Evolutionary conservation across 2,329 filamentous ascomycete species (phyloP), one percentile per base, ranked within the genome.

Genomic region (Colletotrichum sp.): DNA sequence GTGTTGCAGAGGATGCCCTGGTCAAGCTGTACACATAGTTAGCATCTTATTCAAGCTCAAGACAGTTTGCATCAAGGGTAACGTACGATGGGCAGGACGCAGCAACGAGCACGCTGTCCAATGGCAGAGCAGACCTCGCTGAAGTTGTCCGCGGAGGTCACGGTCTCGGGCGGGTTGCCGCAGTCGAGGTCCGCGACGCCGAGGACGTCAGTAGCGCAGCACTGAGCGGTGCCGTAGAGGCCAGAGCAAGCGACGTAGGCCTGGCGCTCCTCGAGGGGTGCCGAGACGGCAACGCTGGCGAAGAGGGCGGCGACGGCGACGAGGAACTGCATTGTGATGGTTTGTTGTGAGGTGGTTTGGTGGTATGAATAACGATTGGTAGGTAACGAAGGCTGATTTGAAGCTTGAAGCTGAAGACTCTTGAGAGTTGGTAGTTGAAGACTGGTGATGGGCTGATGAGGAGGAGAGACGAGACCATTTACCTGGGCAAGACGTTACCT

Each of bases 131-230:
- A 91, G 78, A 87, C 82, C 27, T 83, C 82, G 75, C 85, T 82
- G 82, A 92, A 90, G 74, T 85, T 80, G 27, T 84, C 82, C 68
- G 85, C 84, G 77, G 81, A 80, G 49, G 80, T 79, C 16, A 89
- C 88, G 6, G 81, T 79, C 1, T 71, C 34, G 11, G 81, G 11
- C 25, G 90, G 90, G 74, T 84, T 81, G 22, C 80, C 83, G 82
- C 92, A 93, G 85, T 93, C 85, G 29, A 92, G 85, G 81, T 91
- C 85, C 5, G 88, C 90, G 74, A 92, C 77, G 75, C 90, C 88
- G 52, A 93, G 88, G 39, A 93, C 87, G 78, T 93, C 90, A 29
- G 91, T 92, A 16, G 91, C 89, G 81, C 92, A 93, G 87, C 92
- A 93, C 78, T 90, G 87, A 5, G 89, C 80, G 36, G 79, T 85